Evolutionary conservation across 768 basidiomycete genomes (phyloP).

Genomic region (Serendipita sp.): DNA sequence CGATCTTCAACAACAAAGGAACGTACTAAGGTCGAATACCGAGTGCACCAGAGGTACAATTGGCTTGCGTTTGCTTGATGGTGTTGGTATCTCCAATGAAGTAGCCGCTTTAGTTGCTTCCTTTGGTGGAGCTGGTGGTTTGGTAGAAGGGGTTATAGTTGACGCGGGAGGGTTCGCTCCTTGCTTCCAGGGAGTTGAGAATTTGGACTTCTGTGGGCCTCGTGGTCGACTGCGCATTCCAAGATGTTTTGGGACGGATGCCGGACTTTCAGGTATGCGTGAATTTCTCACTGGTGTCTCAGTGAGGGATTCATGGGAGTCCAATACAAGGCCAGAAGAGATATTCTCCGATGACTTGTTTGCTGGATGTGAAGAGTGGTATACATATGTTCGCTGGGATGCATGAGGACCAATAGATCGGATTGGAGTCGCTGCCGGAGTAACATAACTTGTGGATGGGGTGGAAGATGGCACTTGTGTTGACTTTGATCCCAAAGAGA

Average conservation of each 20-base stretch:
- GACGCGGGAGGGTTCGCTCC: conserved; percentile 9
- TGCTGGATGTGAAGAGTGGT: no score
- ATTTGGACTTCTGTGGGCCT: conserved; percentile 12
- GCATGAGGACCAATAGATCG: no score
- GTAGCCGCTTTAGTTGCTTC: conserved; percentile 24
- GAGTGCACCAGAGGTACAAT: not conserved
- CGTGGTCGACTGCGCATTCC: conserved; percentile 17
- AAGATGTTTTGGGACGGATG: conserved; percentile 13
- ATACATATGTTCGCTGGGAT: no score
- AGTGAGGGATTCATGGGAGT: no score
- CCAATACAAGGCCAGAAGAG: no score
- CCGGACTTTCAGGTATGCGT: conserved; percentile 8
- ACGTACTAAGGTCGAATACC: conserved; percentile 1
- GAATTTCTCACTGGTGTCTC: no score
- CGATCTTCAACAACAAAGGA: not conserved
- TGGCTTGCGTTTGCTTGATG: not conserved
- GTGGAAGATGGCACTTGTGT: not conserved
- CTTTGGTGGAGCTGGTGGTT: conserved; percentile 40
- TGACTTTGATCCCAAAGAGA: no score
- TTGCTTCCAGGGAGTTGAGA: conserved; percentile 20
- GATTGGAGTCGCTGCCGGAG: no score
- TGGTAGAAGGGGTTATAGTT: conserved; percentile 20
- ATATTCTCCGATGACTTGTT: no score
- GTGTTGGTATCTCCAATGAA: not conserved
- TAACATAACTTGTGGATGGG: not conserved